These are phyloP conservation scores for Schwanniomyces pseudopolymorphus DNA, from an alignment of 805 yeast species.

Conservation along the genomic window DNA sequence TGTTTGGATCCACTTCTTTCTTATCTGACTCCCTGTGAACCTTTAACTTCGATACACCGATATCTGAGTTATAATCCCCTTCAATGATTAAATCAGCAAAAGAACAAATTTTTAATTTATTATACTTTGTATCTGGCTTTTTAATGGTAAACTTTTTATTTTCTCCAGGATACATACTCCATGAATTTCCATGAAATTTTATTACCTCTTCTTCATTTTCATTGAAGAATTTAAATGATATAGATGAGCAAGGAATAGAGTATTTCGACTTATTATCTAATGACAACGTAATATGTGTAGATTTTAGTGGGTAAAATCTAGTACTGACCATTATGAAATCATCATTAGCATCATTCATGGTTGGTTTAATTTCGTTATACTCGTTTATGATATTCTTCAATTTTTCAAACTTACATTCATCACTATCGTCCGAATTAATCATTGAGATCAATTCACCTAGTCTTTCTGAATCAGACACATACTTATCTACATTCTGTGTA, in stretches of 20 bases:
- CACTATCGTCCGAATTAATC: slow-evolving; percentile 4
- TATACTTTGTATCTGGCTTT: slow-evolving; percentile 12
- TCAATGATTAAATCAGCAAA: slow-evolving; percentile 12
- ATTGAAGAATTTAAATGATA: slow-evolving; percentile 26
- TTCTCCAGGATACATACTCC: slow-evolving; percentile 21
- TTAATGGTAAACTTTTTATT: slow-evolving; percentile 28
- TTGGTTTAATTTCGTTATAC: not conserved
- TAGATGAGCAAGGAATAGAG: slow-evolving; percentile 25
- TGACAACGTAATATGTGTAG: slow-evolving; percentile 21
- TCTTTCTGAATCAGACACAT: slow-evolving; percentile 21
- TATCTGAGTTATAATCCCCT: slow-evolving; percentile 6
- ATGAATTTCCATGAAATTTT: slow-evolving; percentile 11
- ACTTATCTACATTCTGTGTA: slow-evolving; percentile 13
- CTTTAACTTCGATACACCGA: not conserved
- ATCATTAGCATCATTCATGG: not conserved
- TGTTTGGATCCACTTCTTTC: not conserved
- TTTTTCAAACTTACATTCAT: not conserved
- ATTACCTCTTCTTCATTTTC: slow-evolving; percentile 12
- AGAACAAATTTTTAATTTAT: slow-evolving; percentile 16
- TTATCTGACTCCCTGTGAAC: not conserved
- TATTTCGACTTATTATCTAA: slow-evolving; percentile 22
- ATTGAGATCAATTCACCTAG: slow-evolving; percentile 19
- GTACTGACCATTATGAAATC: slow-evolving; percentile 16
- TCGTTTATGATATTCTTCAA: not conserved
- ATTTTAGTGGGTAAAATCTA: slow-evolving; percentile 10